Evolutionary conservation across 1,284 basidiomycete species (phyloP).

Genomic region (Ganoderma lucidum): DNA sequence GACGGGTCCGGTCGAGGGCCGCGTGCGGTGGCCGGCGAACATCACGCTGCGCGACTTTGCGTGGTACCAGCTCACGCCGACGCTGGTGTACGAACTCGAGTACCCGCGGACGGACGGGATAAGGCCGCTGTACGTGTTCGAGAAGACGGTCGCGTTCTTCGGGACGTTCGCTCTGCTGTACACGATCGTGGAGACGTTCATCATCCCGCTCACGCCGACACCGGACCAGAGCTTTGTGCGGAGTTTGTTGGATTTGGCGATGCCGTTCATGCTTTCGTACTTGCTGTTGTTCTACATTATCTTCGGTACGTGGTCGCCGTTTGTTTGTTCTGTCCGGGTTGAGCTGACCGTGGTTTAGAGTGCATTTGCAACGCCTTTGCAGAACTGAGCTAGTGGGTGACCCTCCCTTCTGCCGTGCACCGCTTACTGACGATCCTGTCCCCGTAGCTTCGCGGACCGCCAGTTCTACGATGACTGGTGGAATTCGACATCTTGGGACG

Average conservation of each 20-base stretch:
- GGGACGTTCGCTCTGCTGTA: constrained; percentile 95
- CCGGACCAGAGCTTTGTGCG: constrained; percentile 79
- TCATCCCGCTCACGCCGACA: constrained; percentile 82
- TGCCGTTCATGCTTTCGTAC: constrained; percentile 93
- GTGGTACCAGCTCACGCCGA: constrained; percentile 91
- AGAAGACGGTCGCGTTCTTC: constrained; percentile 95
- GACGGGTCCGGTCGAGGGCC: constrained; percentile 69
- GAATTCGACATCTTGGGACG: constrained; percentile 97
- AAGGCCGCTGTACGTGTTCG: constrained; percentile 91
- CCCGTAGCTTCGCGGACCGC: constrained; percentile 86
- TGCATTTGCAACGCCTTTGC: constrained; percentile 97
- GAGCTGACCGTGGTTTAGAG: constrained; percentile 53
- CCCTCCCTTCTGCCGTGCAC: constrained; percentile 11
- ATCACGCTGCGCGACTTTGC: constrained; percentile 87
- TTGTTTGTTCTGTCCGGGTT: constrained; percentile 1
- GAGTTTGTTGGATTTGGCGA: constrained; percentile 84
- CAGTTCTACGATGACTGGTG: constrained; percentile 99
- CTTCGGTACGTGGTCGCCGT: constrained; percentile 59
- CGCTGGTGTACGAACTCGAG: constrained; percentile 95
- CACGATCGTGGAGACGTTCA: constrained; percentile 93
- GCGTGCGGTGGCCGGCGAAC: constrained; percentile 87
- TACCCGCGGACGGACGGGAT: constrained; percentile 94
- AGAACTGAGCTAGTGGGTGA: constrained; percentile 82
- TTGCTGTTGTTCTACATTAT: constrained; percentile 86
- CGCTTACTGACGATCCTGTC: background rate